These are phyloP conservation scores for Salinomyces thailandicus DNA, from an alignment of 2,329 filamentous ascomycete genomes.

Conservation along the genomic window DNA sequence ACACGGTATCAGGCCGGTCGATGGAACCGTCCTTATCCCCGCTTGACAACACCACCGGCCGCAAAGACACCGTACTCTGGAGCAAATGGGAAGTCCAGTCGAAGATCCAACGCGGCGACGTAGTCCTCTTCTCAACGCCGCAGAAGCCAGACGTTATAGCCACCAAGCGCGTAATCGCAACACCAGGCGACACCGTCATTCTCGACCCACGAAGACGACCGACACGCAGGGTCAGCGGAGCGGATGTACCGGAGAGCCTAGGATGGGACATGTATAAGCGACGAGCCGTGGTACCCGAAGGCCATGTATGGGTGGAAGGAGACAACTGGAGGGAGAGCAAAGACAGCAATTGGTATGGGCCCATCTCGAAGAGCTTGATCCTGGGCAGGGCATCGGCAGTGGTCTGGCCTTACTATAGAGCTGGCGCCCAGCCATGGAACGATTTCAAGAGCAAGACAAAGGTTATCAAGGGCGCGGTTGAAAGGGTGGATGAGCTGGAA, in stretches of 20 bases:
- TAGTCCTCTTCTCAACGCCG: slow-evolving; percentile 44
- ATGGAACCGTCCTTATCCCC: slow-evolving; percentile 40
- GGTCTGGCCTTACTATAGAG: slow-evolving; percentile 55
- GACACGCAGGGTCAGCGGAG: slow-evolving; percentile 27
- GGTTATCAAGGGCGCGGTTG: slow-evolving; percentile 34
- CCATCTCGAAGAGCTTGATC: slow-evolving; percentile 55
- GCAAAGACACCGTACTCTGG: slow-evolving; percentile 30
- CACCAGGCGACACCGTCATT: slow-evolving; percentile 67
- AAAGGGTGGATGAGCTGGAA: no score
- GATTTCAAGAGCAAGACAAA: slow-evolving; percentile 36
- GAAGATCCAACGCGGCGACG: slow-evolving; percentile 32
- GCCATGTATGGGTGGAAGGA: slow-evolving; percentile 92
- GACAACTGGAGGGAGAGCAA: slow-evolving; percentile 63
- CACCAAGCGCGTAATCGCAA: slow-evolving; percentile 72
- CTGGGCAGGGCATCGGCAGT: slow-evolving; percentile 64
- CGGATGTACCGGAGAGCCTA: slow-evolving; percentile 15
- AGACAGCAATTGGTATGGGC: slow-evolving; percentile 87
- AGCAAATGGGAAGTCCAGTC: slow-evolving; percentile 17
- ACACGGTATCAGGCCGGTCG: slow-evolving; percentile 30
- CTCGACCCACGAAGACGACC: slow-evolving; percentile 39
- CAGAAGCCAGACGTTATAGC: slow-evolving; percentile 56
- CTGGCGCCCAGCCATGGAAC: slow-evolving; percentile 44
- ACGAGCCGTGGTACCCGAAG: slow-evolving; percentile 57
- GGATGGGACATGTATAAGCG: slow-evolving; percentile 21
- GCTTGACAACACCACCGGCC: slow-evolving; percentile 29